These are phyloP conservation scores for Diaporthe destruens DNA, from an alignment of 2,329 filamentous ascomycete species.

Conservation along the genomic window DNA sequence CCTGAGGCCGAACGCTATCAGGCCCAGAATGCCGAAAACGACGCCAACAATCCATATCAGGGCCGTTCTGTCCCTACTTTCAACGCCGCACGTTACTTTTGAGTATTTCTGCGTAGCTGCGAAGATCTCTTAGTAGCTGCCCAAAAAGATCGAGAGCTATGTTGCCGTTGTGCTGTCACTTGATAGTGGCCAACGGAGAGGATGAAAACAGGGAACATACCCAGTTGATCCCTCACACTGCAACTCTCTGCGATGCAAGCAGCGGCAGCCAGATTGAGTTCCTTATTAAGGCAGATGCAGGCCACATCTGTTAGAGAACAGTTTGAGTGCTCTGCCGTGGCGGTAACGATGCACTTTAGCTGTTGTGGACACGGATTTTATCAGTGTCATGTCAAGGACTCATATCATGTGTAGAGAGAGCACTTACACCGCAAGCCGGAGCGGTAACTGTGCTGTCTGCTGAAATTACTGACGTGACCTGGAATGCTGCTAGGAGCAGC, in stretches of 20 bases:
- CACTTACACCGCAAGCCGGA: constrained; percentile 29
- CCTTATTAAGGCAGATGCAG: constrained; percentile 37
- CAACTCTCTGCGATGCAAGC: constrained; percentile 39
- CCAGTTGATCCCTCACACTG: constrained; percentile 26
- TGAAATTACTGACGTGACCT: constrained; percentile 3
- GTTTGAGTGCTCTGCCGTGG: constrained; percentile 29
- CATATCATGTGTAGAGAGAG: too few species aligned
- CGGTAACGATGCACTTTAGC: constrained; percentile 38
- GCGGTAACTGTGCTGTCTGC: constrained; percentile 10
- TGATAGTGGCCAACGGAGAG: neutral
- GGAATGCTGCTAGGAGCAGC: constrained; percentile 20
- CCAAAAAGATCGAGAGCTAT: too few species aligned
- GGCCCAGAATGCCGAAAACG: constrained; percentile 47
- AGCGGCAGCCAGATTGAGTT: constrained; percentile 36
- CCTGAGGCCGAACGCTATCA: constrained; percentile 49
- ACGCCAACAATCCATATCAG: constrained; percentile 47
- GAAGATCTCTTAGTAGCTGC: neutral
- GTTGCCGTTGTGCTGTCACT: neutral
- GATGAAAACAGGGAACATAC: neutral
- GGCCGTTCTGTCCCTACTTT: constrained; percentile 46
- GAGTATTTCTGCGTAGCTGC: constrained; percentile 49
- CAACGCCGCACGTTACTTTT: constrained; percentile 46
- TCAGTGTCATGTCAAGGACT: neutral
- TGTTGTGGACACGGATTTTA: neutral
- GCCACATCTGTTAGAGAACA: constrained; percentile 35